phyloP scores from a whole-genome alignment of 257 asterid genomes.

The Perilla frutescens region DNA sequence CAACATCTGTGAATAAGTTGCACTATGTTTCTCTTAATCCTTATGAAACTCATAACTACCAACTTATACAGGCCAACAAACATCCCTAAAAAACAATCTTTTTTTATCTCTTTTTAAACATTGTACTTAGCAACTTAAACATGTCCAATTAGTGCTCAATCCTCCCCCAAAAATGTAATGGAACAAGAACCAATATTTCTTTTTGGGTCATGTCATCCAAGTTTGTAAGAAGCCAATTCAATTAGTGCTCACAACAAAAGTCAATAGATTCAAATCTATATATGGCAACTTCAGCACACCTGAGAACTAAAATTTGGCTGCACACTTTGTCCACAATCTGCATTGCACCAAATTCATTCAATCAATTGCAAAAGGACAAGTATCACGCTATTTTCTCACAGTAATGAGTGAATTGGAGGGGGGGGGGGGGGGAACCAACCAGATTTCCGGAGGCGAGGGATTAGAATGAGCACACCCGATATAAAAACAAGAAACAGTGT shows the following conservation, averaged over 20 bases:
- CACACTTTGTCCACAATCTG: slow-evolving; percentile 55
- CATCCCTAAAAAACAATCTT: background rate
- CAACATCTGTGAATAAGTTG: too few relatives aligned
- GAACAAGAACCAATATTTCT: too few relatives aligned
- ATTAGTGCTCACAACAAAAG: too few relatives aligned
- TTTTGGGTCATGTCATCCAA: background rate
- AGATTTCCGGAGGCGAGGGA: slow-evolving; percentile 63
- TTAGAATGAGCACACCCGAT: slow-evolving; percentile 46
- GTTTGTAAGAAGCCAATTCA: background rate
- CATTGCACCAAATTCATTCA: slow-evolving; percentile 39
- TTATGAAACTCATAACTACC: too few relatives aligned
- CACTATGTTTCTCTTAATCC: too few relatives aligned
- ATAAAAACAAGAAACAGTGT: slow-evolving; percentile 62
- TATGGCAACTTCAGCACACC: slow-evolving; percentile 40
- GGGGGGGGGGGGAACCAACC: slow-evolving; percentile 39
- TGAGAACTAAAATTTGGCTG: slow-evolving; percentile 43
- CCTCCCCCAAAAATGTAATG: too few relatives aligned
- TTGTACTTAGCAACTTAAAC: too few relatives aligned
- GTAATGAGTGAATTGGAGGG: too few relatives aligned
- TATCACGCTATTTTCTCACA: too few relatives aligned
- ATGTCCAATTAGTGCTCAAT: too few relatives aligned
- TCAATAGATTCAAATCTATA: slow-evolving; percentile 3
- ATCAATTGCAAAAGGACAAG: background rate
- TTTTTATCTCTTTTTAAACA: background rate
- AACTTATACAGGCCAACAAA: background rate